These are phyloP conservation scores for Caryopteris hybrid DNA, from an alignment of 305 asterid genomes.

Conservation along the genomic window DNA sequence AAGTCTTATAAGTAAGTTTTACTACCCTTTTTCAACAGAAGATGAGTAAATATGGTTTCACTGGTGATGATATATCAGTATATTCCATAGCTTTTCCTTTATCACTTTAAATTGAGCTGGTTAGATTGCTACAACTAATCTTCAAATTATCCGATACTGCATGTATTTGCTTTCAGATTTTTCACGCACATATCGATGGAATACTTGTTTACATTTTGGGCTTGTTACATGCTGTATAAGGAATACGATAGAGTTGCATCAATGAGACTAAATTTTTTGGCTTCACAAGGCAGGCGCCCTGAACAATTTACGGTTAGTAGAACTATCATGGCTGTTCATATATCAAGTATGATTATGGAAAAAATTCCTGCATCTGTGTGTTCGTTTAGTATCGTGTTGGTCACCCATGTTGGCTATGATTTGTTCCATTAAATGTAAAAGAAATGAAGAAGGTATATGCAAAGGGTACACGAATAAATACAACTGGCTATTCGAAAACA, in stretches of 20 bases:
- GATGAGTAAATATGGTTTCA: not conserved
- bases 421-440: not conserved
- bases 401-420: not conserved
- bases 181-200: conserved; percentile 82
- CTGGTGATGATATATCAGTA: not conserved
- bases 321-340: conserved; percentile 10
- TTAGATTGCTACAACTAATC: not conserved
- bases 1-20: conserved; percentile 72
- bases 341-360: not conserved
- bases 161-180: conserved; percentile 54
- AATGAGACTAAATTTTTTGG: conserved; percentile 77
- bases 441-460: not conserved
- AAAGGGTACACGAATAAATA: not conserved
- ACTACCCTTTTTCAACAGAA: not conserved
- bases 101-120: not conserved
- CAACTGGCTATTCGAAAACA: not conserved
- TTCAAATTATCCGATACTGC: not conserved
- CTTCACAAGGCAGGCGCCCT: conserved; percentile 69
- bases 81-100: not conserved
- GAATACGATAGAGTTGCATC: conserved; percentile 78
- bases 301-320: conserved; percentile 89
- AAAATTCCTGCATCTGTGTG: not conserved
- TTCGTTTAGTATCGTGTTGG: not conserved
- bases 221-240: conserved; percentile 80
- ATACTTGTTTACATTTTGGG: conserved; percentile 87